Conservation (phyloP, 805 yeast species). For the Candida caryicola region DNA sequence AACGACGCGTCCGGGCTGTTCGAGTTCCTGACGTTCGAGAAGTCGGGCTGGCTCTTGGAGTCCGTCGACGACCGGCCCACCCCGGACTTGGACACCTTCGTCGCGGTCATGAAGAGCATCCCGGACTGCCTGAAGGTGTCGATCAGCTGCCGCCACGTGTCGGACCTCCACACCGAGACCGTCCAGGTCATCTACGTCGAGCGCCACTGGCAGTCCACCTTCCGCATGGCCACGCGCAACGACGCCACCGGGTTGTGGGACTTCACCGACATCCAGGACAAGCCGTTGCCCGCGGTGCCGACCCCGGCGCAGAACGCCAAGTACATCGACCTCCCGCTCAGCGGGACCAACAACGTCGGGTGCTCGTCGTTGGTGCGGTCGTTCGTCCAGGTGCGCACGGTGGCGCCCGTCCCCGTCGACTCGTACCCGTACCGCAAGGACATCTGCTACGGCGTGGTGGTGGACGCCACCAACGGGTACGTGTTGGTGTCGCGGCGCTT, state of each 20-base stretch:
- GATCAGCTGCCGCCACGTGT: slow-evolving; percentile 68
- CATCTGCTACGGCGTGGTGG: slow-evolving; percentile 71
- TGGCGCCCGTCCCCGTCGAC: slow-evolving; percentile 70
- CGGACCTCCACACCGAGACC: slow-evolving; percentile 74
- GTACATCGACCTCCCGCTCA: slow-evolving; percentile 66
- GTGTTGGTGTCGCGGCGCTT: slow-evolving; percentile 73
- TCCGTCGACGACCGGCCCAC: slow-evolving; percentile 72
- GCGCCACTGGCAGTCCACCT: slow-evolving; percentile 79
- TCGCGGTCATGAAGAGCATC: slow-evolving; percentile 71
- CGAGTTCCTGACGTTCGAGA: slow-evolving; percentile 53
- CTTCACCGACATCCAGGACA: slow-evolving; percentile 51
- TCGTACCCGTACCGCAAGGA: slow-evolving; percentile 63
- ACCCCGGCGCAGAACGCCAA: slow-evolving; percentile 61
- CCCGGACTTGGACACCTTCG: slow-evolving; percentile 69
- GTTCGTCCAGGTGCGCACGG: slow-evolving; percentile 66
- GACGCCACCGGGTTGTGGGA: slow-evolving; percentile 59
- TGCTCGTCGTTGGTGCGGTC: slow-evolving; percentile 61
- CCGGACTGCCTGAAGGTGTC: slow-evolving; percentile 77
- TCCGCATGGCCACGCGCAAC: slow-evolving; percentile 63
- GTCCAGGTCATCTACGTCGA: slow-evolving; percentile 70
- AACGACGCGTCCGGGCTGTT: slow-evolving; percentile 79
- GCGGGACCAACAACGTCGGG: slow-evolving; percentile 36
- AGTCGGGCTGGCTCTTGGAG: slow-evolving; percentile 78
- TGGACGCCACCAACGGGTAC: slow-evolving; percentile 78
- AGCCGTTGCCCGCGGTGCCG: slow-evolving; percentile 56